A percentile compares a stretch with the other conserved stretches of the same genome.
These are phyloP conservation scores for Periglandula ipomoeae DNA, from an alignment of 2,329 filamentous ascomycete species.

Conservation along the genomic window DNA sequence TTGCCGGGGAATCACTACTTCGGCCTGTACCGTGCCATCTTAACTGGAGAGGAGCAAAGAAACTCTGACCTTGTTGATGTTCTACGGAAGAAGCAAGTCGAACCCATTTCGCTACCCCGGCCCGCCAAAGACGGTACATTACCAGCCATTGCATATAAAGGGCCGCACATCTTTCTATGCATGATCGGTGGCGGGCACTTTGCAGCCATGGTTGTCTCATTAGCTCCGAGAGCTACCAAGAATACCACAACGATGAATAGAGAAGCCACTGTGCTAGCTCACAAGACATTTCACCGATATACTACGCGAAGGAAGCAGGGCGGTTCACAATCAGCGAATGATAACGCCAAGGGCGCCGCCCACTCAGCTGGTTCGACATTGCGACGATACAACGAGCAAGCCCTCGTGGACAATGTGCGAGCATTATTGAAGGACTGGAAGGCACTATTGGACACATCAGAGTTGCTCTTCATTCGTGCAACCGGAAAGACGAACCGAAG, in stretches of 20 bases:
- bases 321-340: conserved; percentile 87
- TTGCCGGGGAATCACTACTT: conserved; percentile 73
- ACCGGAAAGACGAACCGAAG: conserved; percentile 78
- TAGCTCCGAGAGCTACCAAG: conserved; percentile 71
- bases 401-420: conserved; percentile 80
- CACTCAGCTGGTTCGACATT: conserved; percentile 88
- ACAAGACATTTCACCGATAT: conserved; percentile 97
- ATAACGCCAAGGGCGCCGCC: conserved; percentile 85
- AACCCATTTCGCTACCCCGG: conserved; percentile 46
- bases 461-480: conserved; percentile 81
- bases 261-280: conserved; percentile 79
- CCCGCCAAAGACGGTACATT: conserved; percentile 49
- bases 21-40: conserved; percentile 76
- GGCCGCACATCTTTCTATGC: conserved; percentile 87
- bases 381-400: conserved; percentile 88
- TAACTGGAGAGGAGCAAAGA: conserved; percentile 62
- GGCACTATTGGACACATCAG: conserved; percentile 69
- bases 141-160: conserved; percentile 48
- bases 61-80: conserved; percentile 53
- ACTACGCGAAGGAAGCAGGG: conserved; percentile 95
- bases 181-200: conserved; percentile 99
- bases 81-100: conserved; percentile 68
- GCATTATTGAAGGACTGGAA: conserved; percentile 78
- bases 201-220: conserved; percentile 87
- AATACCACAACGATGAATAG: conserved; percentile 62